Conservation (phyloP, 805 yeast genomes). For the Saccharomyces eubayanus region DNA sequence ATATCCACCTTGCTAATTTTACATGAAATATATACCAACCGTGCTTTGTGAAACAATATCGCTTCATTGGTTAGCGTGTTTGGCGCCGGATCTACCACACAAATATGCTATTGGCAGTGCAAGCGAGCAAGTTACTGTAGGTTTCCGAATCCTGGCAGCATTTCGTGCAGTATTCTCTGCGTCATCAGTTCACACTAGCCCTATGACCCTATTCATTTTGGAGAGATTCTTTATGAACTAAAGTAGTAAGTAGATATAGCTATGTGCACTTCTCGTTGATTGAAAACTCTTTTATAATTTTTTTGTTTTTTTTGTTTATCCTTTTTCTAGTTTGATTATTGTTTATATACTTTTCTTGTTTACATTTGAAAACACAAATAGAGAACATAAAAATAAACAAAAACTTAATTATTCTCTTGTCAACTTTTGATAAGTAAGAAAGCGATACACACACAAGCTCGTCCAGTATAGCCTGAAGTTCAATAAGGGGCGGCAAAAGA, state of each 20-base stretch:
- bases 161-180: no score
- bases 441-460: background rate
- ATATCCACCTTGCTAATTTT: no score
- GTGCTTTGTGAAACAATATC: no score
- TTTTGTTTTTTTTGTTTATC: background rate
- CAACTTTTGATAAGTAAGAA: background rate
- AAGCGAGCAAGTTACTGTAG: no score
- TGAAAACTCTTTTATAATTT: background rate
- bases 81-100: no score
- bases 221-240: no score
- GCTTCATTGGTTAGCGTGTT: no score
- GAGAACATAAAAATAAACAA: background rate
- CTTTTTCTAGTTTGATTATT: background rate
- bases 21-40: no score
- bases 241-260: background rate
- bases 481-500: background rate
- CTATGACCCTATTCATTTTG: no score
- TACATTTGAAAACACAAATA: background rate
- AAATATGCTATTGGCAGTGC: no score
- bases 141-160: no score
- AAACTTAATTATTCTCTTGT: background rate
- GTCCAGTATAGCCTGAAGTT: background rate
- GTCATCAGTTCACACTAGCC: no score
- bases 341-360: background rate
- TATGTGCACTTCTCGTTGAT: background rate